Base-by-base conservation (phyloP, 2,329 filamentous ascomycete species). In the Epichloe amarillans region DNA sequence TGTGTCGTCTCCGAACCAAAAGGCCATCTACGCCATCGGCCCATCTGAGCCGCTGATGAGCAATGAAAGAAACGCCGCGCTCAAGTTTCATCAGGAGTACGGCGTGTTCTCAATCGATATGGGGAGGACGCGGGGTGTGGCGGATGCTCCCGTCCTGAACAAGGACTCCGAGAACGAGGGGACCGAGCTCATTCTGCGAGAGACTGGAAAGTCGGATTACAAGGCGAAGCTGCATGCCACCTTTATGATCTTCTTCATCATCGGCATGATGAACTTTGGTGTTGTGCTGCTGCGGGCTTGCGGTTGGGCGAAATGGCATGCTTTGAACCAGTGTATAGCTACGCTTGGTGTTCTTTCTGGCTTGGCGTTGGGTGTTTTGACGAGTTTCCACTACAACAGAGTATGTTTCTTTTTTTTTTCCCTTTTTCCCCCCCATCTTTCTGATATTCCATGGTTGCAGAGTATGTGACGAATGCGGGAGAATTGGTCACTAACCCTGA, bases 41-140 rank as follows among this genome's bases (percentile, higher is more conserved):
- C 73, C 75, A 5, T 57, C 60, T n/a, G 71, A 70, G 39, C 57
- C 62, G 15, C 63, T 73, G 26, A 60, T 63, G 21, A 74, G 69
- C 50, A 64, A 80, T 56, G 64, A 66, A 37, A 49, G 58, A 2
- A 63, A 64, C 11, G 74, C 73, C 0, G 64, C 65, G 11, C 67
- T 82, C 50, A 71, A 71, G 58, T 71, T 73, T 41, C 80, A 83
- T 60, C 60, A 64, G 41, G 69, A 68, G 43, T 78, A 75, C 55
- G 79, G 80, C 43, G 61, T 63, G 6, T 83, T 83, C 61, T 68
- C 63, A 2, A 72, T 83, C 61, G 72, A 83, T 60, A 67, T 83
- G 62, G 66, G 66, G 23, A 67, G 67, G 41, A 79, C 79, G 0
- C 68, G 72, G 4, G 76, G 75, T 3, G 50, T 59, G 2, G 64